Base-by-base conservation (phyloP, 495 filamentous ascomycete genomes). In the Talaromyces proteolyticus region DNA sequence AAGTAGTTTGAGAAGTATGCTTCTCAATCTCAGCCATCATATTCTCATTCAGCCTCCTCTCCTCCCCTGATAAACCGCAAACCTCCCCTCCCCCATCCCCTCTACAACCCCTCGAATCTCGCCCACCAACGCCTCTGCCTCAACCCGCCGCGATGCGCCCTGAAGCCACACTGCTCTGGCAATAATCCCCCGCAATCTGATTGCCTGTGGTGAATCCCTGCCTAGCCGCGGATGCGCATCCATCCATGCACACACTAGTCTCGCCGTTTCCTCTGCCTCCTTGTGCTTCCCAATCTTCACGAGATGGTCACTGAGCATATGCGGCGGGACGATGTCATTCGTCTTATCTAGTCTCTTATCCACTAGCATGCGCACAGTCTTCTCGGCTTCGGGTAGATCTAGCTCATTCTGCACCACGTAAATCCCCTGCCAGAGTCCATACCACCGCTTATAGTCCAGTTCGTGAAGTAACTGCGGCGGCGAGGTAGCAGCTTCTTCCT, bases 21-120 rank as follows among this genome's bases (percentile, higher is more conserved):
- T 12, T 29, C 26, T 29, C 6, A 29, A 29, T 5, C 26, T 29
- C 26, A 29, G 26, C 26, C 12, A 29, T 29, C 12, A 29, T 14
- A 3, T 44, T 22, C 14, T 44, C 42, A 16, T 23, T 24, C 12
- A 44, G 22, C 12, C 25, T 8, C 22, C 42, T 44, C 42, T 44
- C 42, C 42, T 22, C 11, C n/a, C 19, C 12, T 44, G 42, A 44
- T 44, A 44, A 44, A 44, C 42, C 4, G 14, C 42, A 29, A 44
- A 44, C 22, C 25, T 44, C 10, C 14, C 10, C n/a, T 22, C 42
- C 3, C 22, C 14, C 22, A 44, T 44, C 1, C 42, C 22, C 10
- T 44, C 42, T 14, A 44, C 22, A 3, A 44, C 4, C 17, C 12
- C 20, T 14, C 12, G 10, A 25, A 44, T 44, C 12, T 44, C 42